Evolutionary conservation across 1,139 yeast species (phyloP).

Genomic region (Taiozyma sp.): DNA sequence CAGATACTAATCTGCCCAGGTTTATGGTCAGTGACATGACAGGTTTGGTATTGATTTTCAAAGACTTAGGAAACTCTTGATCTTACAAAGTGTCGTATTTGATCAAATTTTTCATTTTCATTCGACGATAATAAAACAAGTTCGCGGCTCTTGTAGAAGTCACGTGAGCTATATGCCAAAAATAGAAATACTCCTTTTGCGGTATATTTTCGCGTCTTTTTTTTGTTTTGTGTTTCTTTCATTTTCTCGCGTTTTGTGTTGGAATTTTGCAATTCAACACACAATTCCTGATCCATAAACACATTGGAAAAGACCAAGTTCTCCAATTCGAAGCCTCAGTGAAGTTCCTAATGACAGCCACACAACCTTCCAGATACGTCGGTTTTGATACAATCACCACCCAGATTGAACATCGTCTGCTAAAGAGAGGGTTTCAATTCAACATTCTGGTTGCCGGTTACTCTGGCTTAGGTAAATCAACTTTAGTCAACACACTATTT

Average conservation of each 20-base stretch:
- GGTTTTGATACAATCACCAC: constrained; percentile 96
- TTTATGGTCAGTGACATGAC: constrained; percentile 16
- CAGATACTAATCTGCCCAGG: constrained; percentile 12
- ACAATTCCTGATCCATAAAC: background rate
- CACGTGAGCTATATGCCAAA: background rate
- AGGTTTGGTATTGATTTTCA: background rate
- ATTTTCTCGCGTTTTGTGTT: constrained; percentile 6
- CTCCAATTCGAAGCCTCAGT: too few relatives aligned
- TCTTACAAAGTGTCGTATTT: background rate
- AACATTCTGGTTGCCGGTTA: constrained; percentile 91
- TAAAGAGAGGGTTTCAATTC: constrained; percentile 92
- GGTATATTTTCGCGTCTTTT: background rate
- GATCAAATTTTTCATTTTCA: background rate
- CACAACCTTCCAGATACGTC: constrained; percentile 57
- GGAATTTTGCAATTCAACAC: constrained; percentile 3
- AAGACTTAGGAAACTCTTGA: background rate
- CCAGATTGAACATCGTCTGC: constrained; percentile 87
- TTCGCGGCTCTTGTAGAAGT: background rate
- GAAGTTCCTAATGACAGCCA: constrained; percentile 1
- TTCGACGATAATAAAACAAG: background rate
- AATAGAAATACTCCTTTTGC: background rate
- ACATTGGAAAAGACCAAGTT: background rate
- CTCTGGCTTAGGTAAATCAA: constrained; percentile 93
- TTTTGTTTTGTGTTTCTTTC: background rate
- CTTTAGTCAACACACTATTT: constrained; percentile 85